These are phyloP conservation scores for Actinomortierella wolfii DNA, from an alignment of 371 early-diverging fungal genomes.

Conservation along the genomic window DNA sequence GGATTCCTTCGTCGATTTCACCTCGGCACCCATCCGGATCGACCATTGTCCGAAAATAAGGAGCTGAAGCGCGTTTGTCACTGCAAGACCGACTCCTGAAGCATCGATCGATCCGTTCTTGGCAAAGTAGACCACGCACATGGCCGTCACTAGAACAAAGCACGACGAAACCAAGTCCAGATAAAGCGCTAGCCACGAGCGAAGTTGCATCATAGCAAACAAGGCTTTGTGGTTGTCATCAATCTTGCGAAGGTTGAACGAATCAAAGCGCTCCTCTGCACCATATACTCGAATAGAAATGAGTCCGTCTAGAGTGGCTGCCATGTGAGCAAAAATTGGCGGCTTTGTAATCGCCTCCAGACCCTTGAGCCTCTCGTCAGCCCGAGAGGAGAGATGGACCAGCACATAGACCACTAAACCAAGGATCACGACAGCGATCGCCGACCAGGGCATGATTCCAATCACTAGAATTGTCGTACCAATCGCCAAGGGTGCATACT, in stretches of 20 bases:
- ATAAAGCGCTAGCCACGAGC: slow-evolving; percentile 66
- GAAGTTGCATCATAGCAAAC: slow-evolving; percentile 53
- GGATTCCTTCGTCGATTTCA: slow-evolving; percentile 58
- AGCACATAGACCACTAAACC: slow-evolving; percentile 39
- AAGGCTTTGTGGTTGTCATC: slow-evolving; percentile 64
- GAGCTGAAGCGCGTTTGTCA: slow-evolving; percentile 73
- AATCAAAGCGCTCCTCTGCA: slow-evolving; percentile 59
- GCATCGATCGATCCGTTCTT: slow-evolving; percentile 34
- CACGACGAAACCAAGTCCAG: slow-evolving; percentile 67
- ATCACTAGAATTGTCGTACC: slow-evolving; percentile 61
- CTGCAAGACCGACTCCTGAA: slow-evolving; percentile 62
- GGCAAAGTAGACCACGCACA: slow-evolving; percentile 52
- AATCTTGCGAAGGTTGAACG: slow-evolving; percentile 53
- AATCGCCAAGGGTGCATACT: slow-evolving; percentile 61
- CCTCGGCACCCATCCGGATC: slow-evolving; percentile 62
- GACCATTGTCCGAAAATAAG: slow-evolving; percentile 76
- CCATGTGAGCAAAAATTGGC: slow-evolving; percentile 74
- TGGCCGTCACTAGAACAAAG: slow-evolving; percentile 64
- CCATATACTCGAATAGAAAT: slow-evolving; percentile 71
- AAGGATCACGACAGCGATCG: slow-evolving; percentile 53
- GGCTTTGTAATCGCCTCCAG: slow-evolving; percentile 63
- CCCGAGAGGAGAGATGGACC: slow-evolving; percentile 45
- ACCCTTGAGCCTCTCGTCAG: slow-evolving; percentile 54
- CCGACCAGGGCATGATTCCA: slow-evolving; percentile 62
- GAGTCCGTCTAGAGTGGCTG: slow-evolving; percentile 74